Evolutionary conservation across 768 basidiomycete species (phyloP).

Genomic region (Chalciporus piperatus): DNA sequence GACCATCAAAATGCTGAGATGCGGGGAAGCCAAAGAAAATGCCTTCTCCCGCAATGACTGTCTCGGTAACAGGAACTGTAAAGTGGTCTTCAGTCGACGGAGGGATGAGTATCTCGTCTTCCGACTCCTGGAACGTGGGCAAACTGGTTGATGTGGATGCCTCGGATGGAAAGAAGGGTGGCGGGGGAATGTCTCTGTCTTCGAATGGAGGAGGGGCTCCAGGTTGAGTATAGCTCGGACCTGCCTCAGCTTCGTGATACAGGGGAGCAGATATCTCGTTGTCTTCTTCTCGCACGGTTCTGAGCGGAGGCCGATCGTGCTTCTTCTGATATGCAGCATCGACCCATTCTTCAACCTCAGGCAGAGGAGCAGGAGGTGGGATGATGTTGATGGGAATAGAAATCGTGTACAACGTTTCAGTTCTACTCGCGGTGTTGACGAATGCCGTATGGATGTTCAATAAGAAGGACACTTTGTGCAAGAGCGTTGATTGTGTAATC

Average conservation of each 20-base stretch:
- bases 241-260: constrained; percentile 71
- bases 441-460: constrained; percentile 75
- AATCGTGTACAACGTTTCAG: constrained; percentile 63
- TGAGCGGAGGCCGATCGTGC: constrained; percentile 75
- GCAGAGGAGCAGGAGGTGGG: constrained; percentile 74
- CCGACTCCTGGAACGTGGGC: constrained; percentile 80
- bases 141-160: constrained; percentile 58
- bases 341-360: constrained; percentile 68
- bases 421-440: constrained; percentile 64
- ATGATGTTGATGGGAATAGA: constrained; percentile 69
- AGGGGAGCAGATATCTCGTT: constrained; percentile 55
- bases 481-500: constrained; percentile 76
- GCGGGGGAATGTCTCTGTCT: constrained; percentile 78
- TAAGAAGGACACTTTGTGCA: constrained; percentile 80
- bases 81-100: constrained; percentile 35
- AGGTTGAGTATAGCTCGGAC: constrained; percentile 64
- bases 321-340: constrained; percentile 84
- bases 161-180: constrained; percentile 52
- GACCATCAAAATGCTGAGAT: constrained; percentile 78
- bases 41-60: constrained; percentile 69
- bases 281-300: constrained; percentile 70
- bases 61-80: constrained; percentile 31
- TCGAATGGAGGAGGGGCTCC: constrained; percentile 83
- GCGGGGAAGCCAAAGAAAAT: constrained; percentile 67
- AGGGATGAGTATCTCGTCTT: constrained; percentile 71